Percentiles rank a stretch among this genome's conserved stretches.
Conservation (phyloP, 2,329 filamentous ascomycete genomes). For the Trichocomaceae sp. region DNA sequence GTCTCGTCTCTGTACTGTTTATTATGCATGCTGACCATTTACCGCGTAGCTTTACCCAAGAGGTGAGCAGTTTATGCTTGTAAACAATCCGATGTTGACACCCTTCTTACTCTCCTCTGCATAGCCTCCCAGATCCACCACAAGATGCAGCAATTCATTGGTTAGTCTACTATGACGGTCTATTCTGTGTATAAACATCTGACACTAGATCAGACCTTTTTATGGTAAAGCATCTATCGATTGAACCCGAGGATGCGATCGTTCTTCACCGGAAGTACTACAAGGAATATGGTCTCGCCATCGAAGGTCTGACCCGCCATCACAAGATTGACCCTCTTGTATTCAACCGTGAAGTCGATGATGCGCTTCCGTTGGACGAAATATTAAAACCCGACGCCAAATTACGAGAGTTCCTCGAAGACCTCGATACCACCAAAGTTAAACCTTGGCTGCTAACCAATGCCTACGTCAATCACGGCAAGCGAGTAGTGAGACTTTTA, state of each 20-base stretch:
- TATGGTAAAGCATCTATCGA: constrained; percentile 62
- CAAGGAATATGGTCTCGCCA: constrained; percentile 90
- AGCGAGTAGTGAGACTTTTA: constrained; percentile 71
- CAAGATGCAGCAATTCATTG: constrained; percentile 78
- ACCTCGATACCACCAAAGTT: constrained; percentile 77
- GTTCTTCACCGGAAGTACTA: constrained; percentile 89
- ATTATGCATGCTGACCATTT: neutral
- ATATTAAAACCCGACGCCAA: constrained; percentile 73
- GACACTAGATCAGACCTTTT: constrained; percentile 44
- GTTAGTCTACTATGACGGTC: constrained; percentile 23
- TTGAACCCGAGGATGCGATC: constrained; percentile 71
- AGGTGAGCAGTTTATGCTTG: constrained; percentile 48
- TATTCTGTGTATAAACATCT: constrained; percentile 37
- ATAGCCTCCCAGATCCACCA: constrained; percentile 73
- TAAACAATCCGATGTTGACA: neutral
- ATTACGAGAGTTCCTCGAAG: constrained; percentile 68
- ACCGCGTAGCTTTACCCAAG: constrained; percentile 67
- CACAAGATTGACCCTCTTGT: constrained; percentile 93
- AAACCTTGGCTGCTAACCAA: constrained; percentile 94
- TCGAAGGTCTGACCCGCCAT: constrained; percentile 86
- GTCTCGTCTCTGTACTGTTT: neutral
- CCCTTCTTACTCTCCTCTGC: neutral
- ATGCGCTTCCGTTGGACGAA: constrained; percentile 79
- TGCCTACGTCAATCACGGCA: constrained; percentile 83
- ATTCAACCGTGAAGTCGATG: constrained; percentile 91